Evolutionary conservation across 2,329 filamentous ascomycete species (phyloP).

Genomic region (Neofusicoccum cordaticola): DNA sequence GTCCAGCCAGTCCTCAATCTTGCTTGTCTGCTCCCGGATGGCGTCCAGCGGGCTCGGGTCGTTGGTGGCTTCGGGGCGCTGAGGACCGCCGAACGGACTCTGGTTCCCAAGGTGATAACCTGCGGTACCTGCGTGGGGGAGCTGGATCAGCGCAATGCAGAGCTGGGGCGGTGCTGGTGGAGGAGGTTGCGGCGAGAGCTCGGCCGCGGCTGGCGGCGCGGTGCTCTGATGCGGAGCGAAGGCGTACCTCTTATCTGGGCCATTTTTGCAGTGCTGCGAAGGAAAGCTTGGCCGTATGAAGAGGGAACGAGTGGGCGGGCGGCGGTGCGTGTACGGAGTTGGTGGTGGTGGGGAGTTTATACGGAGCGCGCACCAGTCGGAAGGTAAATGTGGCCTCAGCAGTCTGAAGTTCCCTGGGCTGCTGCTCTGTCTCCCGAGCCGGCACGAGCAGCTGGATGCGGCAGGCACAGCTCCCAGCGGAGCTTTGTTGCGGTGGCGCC

Average conservation of each 20-base stretch:
- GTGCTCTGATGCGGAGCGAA: neutral
- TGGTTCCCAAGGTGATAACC: constrained; percentile 80
- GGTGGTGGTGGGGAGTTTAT: neutral
- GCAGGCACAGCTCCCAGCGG: too few species aligned
- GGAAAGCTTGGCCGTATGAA: constrained; percentile 12
- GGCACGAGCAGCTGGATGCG: neutral
- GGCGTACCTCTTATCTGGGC: constrained; percentile 8
- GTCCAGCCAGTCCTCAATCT: constrained; percentile 93
- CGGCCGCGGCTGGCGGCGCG: constrained; percentile 3
- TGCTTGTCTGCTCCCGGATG: constrained; percentile 92
- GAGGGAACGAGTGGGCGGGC: neutral
- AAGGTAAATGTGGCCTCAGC: neutral
- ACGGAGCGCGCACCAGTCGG: neutral
- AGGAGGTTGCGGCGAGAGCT: constrained; percentile 2
- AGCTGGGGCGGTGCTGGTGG: too few species aligned
- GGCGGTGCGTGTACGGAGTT: constrained; percentile 5
- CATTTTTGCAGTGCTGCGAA: constrained; percentile 18
- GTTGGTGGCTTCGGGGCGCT: constrained; percentile 58
- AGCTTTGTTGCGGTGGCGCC: constrained; percentile 4
- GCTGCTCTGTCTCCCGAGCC: neutral
- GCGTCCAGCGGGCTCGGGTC: constrained; percentile 79
- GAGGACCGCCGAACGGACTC: constrained; percentile 66
- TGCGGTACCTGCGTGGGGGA: constrained; percentile 51
- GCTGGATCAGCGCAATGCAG: neutral
- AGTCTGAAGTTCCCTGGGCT: neutral